phyloP scores from a whole-genome alignment of 768 basidiomycete genomes.

The Lyophyllum decastes region DNA sequence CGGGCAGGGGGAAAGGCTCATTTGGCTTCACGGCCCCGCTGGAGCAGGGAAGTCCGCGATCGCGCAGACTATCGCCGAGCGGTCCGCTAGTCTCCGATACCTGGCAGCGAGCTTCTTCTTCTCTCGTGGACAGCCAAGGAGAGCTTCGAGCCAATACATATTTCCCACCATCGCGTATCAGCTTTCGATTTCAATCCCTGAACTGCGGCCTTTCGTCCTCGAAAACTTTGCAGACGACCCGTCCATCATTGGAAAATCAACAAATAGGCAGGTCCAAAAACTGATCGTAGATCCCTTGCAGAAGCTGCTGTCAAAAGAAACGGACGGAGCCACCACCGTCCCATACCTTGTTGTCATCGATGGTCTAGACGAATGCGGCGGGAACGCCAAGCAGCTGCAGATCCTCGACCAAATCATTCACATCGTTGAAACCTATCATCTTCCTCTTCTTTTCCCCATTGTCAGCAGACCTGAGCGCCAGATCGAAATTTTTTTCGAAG shows the following conservation, averaged over 20 bases:
- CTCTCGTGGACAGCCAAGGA: constrained; percentile 25
- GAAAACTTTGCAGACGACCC: not conserved
- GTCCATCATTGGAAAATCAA: not conserved
- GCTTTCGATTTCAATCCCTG: constrained; percentile 15
- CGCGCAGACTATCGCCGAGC: constrained; percentile 23
- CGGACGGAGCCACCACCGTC: not conserved
- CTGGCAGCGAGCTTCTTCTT: constrained; percentile 37
- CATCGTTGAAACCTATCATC: not conserved
- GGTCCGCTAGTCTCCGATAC: constrained; percentile 12
- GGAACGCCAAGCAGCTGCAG: not conserved
- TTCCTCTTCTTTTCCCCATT: not conserved
- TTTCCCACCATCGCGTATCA: constrained; percentile 32
- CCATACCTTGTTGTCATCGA: too few species aligned
- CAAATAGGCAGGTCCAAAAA: not conserved
- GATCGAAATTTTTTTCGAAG: not conserved
- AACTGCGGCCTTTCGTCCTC: not conserved
- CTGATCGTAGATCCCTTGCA: not conserved
- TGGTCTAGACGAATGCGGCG: not conserved
- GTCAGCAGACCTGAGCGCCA: not conserved
- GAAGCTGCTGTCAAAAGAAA: not conserved
- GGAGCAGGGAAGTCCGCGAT: not conserved
- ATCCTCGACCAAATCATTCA: not conserved
- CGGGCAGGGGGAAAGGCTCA: not conserved
- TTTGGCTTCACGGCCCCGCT: not conserved
- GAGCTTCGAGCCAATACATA: constrained; percentile 24